phyloP scores from a whole-genome alignment of 164 flowering plant genomes.

The Santalum album region DNA sequence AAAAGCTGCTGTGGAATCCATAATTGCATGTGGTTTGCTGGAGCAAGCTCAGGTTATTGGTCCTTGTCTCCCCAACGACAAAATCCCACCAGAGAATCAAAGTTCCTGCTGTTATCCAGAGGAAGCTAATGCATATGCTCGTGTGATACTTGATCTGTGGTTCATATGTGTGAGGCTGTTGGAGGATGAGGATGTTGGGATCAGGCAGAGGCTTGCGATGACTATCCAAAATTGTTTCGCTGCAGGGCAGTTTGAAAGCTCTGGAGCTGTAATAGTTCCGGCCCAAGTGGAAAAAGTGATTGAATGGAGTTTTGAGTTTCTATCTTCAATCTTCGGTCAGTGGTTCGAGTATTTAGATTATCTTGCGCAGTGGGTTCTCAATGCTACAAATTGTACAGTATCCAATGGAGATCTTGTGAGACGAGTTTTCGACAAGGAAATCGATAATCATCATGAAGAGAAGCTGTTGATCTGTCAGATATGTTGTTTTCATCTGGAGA shows the following conservation, averaged over 20 bases:
- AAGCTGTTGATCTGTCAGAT: slow-evolving; percentile 70
- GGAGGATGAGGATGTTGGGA: slow-evolving; percentile 83
- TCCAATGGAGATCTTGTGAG: slow-evolving; percentile 68
- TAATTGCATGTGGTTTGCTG: slow-evolving; percentile 81
- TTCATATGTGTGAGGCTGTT: slow-evolving; percentile 66
- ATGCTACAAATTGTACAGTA: slow-evolving; percentile 32
- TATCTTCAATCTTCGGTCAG: slow-evolving; percentile 70
- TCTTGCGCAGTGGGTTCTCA: slow-evolving; percentile 43
- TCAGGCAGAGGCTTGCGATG: slow-evolving; percentile 58
- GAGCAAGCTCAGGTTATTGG: slow-evolving; percentile 49
- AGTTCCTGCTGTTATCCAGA: slow-evolving; percentile 16
- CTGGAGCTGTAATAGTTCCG: slow-evolving; percentile 28
- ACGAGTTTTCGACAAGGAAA: slow-evolving; percentile 92
- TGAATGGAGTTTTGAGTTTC: slow-evolving; percentile 55
- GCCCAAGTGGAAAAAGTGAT: slow-evolving; percentile 86
- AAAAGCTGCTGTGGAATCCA: slow-evolving; percentile 76
- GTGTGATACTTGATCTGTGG: slow-evolving; percentile 58
- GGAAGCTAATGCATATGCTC: slow-evolving; percentile 46
- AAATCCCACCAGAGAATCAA: slow-evolving; percentile 20
- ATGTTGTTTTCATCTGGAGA: slow-evolving; percentile 73
- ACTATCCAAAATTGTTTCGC: slow-evolving; percentile 52
- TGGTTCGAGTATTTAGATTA: slow-evolving; percentile 62
- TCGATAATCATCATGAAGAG: slow-evolving; percentile 95
- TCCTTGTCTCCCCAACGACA: slow-evolving; percentile 24
- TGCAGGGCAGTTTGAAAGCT: slow-evolving; percentile 15